Base-by-base conservation (phyloP, 2,329 filamentous ascomycete genomes). In the Aphanoascus verrucosus region DNA sequence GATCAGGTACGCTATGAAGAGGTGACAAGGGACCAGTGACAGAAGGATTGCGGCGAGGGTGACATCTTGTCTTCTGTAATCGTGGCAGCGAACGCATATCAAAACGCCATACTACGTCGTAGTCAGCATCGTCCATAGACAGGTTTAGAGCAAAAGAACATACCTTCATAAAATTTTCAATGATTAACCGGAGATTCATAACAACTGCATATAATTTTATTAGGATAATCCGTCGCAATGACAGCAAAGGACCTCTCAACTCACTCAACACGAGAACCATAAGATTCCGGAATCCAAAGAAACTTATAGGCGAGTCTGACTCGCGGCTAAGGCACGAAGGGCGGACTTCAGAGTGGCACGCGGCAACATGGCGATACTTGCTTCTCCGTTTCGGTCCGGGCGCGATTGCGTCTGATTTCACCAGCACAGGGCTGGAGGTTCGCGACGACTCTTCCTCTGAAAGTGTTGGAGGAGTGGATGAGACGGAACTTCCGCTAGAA, bases 131-230 rank as follows among this genome's bases (percentile, higher is more conserved):
- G 31, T 28, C 23, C 23, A 32, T 12, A 19, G 15, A 34, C 15
- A n/a, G 8, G 17, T 12, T 31, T 14, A 15, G 12, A 38, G 14
- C 12, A 28, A 38, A 42, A 37, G 4, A 19, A 12, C 62, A 57
- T 66, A 88, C 87, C 78, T 96, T 96, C 75, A 91, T 87, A 61
- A 91, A 88, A 66, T 98, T 98, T 71, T 97, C 93, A 65, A 98
- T 89, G 74, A 97, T 88, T 63, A 98, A 77, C 59, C 93, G 84
- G 49, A 98, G 72, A 67, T 98, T 98, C 63, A 90, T 93, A 48
- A 91, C 88, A 64, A 97, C 88, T 89, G 61, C 14, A 31, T 56
- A 42, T 7, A 15, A 45, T 19, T 15, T 34, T 28, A 28, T 48
- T 43, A 43, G 31, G 23, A 31, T 11, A 15, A 28, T 42, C 19